Evolutionary conservation across 2,329 filamentous ascomycete genomes (phyloP).

Genomic region (Fusarium austroafricanum): DNA sequence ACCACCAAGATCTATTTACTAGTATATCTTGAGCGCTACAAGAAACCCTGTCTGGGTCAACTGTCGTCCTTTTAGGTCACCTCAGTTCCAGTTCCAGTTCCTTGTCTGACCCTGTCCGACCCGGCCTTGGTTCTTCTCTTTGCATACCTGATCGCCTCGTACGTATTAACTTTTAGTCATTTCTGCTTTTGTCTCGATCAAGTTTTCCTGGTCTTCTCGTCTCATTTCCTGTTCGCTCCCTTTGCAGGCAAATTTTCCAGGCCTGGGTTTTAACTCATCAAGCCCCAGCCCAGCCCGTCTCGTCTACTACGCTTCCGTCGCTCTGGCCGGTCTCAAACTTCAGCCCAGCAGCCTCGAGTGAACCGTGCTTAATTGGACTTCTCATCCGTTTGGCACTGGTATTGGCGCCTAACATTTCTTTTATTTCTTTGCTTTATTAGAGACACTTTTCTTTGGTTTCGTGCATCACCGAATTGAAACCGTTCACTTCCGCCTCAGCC

Average conservation of each 20-base stretch:
- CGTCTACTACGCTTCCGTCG: constrained; percentile 24
- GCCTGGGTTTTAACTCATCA: background rate
- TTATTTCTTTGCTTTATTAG: constrained; percentile 10
- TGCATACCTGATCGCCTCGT: constrained; percentile 9
- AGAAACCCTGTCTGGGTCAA: constrained; percentile 28
- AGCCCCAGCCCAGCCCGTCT: constrained; percentile 3
- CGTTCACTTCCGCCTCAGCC: constrained; percentile 11
- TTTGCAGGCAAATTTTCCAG: constrained; percentile 2
- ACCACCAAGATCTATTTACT: constrained; percentile 2
- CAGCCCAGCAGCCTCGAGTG: constrained; percentile 37
- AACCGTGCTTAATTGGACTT: constrained; percentile 39
- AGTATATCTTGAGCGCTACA: constrained; percentile 20
- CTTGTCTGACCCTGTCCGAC: background rate
- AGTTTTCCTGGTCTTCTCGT: background rate
- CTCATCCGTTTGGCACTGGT: constrained; percentile 10
- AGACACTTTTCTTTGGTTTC: background rate
- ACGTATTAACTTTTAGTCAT: constrained; percentile 16
- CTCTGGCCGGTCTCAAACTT: constrained; percentile 45
- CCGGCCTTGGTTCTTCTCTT: constrained; percentile 6
- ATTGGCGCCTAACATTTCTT: constrained; percentile 11
- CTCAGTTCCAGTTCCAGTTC: constrained; percentile 17
- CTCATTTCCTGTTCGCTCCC: constrained; percentile 13
- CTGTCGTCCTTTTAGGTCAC: constrained; percentile 16
- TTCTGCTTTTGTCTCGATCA: constrained; percentile 5
- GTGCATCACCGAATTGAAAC: background rate